Conservation (phyloP, 2,329 filamentous ascomycete species). For the Phoma sp. region DNA sequence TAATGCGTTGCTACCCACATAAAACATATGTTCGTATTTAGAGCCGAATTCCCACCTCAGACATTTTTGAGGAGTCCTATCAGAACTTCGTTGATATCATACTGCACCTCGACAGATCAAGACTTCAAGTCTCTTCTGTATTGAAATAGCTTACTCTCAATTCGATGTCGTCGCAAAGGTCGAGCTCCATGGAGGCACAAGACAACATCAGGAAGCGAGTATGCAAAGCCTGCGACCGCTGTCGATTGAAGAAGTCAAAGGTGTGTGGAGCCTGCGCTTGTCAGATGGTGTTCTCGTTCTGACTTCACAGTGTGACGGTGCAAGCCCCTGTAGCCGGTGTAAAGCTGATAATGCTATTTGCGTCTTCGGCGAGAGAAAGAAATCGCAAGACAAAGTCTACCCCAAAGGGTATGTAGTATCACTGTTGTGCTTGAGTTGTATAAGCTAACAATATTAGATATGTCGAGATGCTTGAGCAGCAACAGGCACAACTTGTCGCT, state of each 20-base stretch:
- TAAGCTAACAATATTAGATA: constrained; percentile 52
- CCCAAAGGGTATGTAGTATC: constrained; percentile 63
- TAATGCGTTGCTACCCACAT: constrained; percentile 46
- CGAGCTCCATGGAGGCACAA: constrained; percentile 50
- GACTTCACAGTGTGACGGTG: constrained; percentile 62
- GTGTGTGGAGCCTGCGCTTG: constrained; percentile 43
- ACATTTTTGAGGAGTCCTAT: constrained; percentile 6
- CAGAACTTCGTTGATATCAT: constrained; percentile 11
- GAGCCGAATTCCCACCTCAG: constrained; percentile 32
- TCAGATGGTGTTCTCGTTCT: constrained; percentile 13
- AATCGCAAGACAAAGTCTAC: constrained; percentile 70
- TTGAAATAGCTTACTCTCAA: constrained; percentile 1
- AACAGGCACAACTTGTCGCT: constrained; percentile 66
- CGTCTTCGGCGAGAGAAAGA: constrained; percentile 69
- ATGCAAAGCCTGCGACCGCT: constrained; percentile 71
- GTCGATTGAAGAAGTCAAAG: constrained; percentile 71
- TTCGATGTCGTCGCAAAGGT: constrained; percentile 44
- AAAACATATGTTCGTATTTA: constrained; percentile 36
- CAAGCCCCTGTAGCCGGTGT: constrained; percentile 66
- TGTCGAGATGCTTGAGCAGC: constrained; percentile 71
- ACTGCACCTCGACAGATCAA: constrained; percentile 11
- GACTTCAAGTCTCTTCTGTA: constrained; percentile 1
- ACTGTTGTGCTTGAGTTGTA: neutral
- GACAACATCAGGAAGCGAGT: constrained; percentile 64
- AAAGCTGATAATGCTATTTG: constrained; percentile 69